A percentile compares a stretch with the other conserved stretches of the same genome.
These are phyloP conservation scores for Hymenoscyphus scutula DNA, from an alignment of 2,329 filamentous ascomycete species.

Conservation along the genomic window DNA sequence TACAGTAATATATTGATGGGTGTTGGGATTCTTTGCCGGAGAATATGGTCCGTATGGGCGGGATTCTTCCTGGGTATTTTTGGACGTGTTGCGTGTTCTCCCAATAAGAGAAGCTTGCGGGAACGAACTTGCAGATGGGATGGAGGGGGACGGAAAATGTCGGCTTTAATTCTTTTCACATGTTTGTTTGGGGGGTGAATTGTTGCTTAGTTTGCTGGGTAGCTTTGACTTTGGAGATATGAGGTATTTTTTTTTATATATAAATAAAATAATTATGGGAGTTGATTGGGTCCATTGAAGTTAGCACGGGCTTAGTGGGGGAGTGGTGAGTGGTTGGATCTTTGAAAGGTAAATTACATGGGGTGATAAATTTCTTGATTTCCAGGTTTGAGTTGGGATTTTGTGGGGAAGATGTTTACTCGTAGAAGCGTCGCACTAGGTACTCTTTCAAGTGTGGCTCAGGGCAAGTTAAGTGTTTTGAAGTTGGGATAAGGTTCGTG, in stretches of 20 bases:
- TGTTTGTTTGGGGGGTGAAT: background rate
- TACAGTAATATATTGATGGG: too few relatives aligned
- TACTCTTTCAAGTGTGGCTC: background rate
- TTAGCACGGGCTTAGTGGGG: background rate
- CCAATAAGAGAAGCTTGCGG: too few relatives aligned
- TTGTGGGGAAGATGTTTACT: background rate
- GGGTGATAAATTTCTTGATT: background rate
- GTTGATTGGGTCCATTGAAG: background rate
- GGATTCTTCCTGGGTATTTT: too few relatives aligned
- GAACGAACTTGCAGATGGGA: background rate
- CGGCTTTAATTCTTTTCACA: background rate
- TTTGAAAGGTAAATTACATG: background rate
- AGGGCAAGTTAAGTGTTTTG: too few relatives aligned
- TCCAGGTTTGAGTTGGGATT: background rate
- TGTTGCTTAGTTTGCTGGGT: background rate
- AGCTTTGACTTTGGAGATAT: background rate
- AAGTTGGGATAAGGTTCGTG: background rate
- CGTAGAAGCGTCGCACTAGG: too few relatives aligned
- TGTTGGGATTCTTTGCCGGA: background rate
- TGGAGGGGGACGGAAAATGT: background rate
- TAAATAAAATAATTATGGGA: background rate
- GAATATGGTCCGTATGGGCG: background rate
- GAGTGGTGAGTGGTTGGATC: background rate
- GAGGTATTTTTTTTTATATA: background rate
- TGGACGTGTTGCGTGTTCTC: too few relatives aligned